Percentiles rank a stretch among this genome's conserved stretches.
Conservation (phyloP, 768 basidiomycete genomes). For the Russula sp. region DNA sequence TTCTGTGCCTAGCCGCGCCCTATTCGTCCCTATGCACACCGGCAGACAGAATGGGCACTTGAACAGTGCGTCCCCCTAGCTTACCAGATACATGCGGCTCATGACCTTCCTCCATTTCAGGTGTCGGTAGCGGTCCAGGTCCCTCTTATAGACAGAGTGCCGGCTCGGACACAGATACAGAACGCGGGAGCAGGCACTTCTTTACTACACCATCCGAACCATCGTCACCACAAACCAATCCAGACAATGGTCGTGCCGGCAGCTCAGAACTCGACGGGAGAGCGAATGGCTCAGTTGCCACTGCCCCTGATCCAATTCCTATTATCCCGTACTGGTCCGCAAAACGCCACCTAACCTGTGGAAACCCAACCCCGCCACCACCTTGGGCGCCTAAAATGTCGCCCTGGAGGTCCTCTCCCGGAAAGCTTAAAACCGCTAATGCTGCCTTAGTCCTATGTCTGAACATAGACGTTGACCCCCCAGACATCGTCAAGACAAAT, state of each 20-base stretch:
- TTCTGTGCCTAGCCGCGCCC: not conserved
- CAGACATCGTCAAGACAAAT: conserved; percentile 94
- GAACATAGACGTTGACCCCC: conserved; percentile 96
- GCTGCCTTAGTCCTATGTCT: conserved; percentile 88
- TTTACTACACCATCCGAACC: conserved; percentile 31
- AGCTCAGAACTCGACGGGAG: conserved; percentile 29
- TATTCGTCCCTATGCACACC: conserved; percentile 8
- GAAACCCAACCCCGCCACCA: conserved; percentile 72
- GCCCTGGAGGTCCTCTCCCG: conserved; percentile 77
- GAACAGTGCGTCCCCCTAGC: conserved; percentile 5
- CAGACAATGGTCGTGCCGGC: conserved; percentile 25
- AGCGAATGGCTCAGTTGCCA: conserved; percentile 29
- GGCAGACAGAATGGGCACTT: conserved; percentile 15
- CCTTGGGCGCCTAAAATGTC: conserved; percentile 58
- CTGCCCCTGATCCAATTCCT: conserved; percentile 41
- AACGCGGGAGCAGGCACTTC: conserved; percentile 30
- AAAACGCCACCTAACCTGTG: conserved; percentile 86
- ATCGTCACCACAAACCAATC: conserved; percentile 27
- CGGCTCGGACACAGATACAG: conserved; percentile 30
- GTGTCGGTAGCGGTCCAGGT: conserved; percentile 17
- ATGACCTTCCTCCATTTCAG: conserved; percentile 5
- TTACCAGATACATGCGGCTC: not conserved
- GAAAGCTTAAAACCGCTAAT: conserved; percentile 86
- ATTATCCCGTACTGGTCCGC: conserved; percentile 79
- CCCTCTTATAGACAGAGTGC: conserved; percentile 22